Evolutionary conservation across 225 moss, liverwort and hornwort species (phyloP), one percentile per base, ranked within the genome.

Genomic region (Anthoceros angustus): DNA sequence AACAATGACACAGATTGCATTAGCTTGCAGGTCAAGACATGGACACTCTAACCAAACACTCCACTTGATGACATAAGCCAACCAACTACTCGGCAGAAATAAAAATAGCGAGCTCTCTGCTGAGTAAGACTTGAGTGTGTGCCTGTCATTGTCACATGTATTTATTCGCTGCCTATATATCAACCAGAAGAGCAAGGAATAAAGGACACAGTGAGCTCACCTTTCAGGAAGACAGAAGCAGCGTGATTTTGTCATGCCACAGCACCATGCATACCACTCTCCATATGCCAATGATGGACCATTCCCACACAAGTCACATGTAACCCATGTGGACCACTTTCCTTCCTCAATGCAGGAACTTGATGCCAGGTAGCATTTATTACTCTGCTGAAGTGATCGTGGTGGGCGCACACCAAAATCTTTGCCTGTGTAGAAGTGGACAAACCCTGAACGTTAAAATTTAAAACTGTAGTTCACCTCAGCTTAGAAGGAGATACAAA

Each of bases 251-350:
- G 84, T 85, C 66, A 69, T 73, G 64, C 89, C 89, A 74, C 93
- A 93, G 76, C 85, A 87, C 93, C 93, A 93, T 50, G 82, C 80
- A 75, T 79, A 87, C 93, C 93, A 93, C 65, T 78, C 86, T 67
- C 93, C 93, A 43, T 86, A 74, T 65, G 87, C 72, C 42, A 94
- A 81, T 42, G 90, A 87, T 43, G 86, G 69, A 9, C 87, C 84
- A 74, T 42, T 72, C 68, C 81, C 79, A 70, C 93, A 94, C 72
- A 94, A 78, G 82, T 90, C 93, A 67, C 93, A 94, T 24, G 66
- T 6, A 71, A 80, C 64, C 38, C 71, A 77, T 8, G 60, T 41
- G 43, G 82, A 77, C 89, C 93, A 93, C 55, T 55, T 55, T 20
- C 55, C 55, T 55, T 55, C 55, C 18, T 55, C 55, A 7, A 18